These are phyloP conservation scores for Alliaria petiolata DNA, from an alignment of 345 rosid genomes.

Conservation along the genomic window DNA sequence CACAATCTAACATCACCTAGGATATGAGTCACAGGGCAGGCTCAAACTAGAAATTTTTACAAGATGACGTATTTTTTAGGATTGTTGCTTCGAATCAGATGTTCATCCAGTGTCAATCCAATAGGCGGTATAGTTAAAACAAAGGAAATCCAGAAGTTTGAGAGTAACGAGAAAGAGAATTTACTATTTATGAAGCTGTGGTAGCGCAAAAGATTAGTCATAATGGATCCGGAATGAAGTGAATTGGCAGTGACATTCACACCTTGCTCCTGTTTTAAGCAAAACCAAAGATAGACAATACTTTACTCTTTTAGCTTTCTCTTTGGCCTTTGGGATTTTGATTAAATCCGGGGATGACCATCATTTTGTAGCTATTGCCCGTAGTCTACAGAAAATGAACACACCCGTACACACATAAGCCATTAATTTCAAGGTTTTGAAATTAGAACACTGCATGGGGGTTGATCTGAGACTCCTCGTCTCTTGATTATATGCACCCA, in stretches of 20 bases:
- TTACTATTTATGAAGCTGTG: conserved; percentile 43
- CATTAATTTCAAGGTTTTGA: background rate
- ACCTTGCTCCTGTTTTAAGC: conserved; percentile 50
- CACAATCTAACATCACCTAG: background rate
- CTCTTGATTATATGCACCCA: background rate
- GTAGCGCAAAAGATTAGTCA: conserved; percentile 60
- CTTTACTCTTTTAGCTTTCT: background rate
- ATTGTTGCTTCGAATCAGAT: background rate
- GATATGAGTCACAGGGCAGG: background rate
- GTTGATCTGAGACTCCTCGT: background rate
- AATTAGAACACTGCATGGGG: background rate
- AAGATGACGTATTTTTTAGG: background rate
- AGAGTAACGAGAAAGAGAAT: background rate
- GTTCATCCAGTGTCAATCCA: too few relatives aligned
- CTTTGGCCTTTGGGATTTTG: background rate
- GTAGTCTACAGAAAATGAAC: background rate
- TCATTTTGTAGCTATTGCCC: background rate
- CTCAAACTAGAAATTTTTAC: background rate
- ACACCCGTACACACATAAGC: background rate
- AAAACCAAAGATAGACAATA: conserved; percentile 7
- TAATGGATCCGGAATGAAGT: conserved; percentile 69
- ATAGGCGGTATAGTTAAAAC: background rate
- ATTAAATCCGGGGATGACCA: background rate
- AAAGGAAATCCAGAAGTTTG: background rate
- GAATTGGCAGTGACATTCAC: conserved; percentile 62